Percentiles rank a stretch among this genome's conserved stretches.
phyloP scores from a whole-genome alignment of 108 stramenopile genomes.

The Nitzschia sp. region DNA sequence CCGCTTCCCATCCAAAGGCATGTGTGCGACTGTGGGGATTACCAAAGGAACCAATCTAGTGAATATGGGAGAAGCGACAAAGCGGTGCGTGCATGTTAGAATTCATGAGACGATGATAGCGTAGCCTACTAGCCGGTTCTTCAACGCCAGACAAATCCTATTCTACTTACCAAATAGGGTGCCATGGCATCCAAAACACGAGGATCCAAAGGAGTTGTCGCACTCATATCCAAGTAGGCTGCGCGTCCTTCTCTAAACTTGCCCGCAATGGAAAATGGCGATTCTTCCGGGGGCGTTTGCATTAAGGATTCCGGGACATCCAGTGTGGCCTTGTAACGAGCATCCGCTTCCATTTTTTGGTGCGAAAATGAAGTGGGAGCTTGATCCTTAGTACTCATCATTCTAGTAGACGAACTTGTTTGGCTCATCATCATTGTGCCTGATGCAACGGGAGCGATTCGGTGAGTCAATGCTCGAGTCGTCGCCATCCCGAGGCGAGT shows the following conservation, averaged over 20 bases:
- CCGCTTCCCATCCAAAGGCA: slow-evolving; percentile 97
- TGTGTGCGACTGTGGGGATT: slow-evolving; percentile 99
- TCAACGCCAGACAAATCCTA: background rate
- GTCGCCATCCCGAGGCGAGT: no score
- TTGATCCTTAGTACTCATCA: background rate
- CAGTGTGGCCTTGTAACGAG: slow-evolving; percentile 41
- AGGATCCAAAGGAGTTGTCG: slow-evolving; percentile 99
- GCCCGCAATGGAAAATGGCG: slow-evolving; percentile 60
- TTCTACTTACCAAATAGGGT: slow-evolving; percentile 83
- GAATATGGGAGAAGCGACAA: no score
- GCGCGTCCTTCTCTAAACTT: slow-evolving; percentile 79
- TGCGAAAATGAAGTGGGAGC: slow-evolving; percentile 46
- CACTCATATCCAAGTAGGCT: slow-evolving; percentile 88
- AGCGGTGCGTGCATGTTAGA: background rate
- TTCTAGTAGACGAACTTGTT: no score
- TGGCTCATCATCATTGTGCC: no score
- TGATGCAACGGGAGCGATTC: no score
- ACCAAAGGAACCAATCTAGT: slow-evolving; percentile 87
- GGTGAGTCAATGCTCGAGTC: no score
- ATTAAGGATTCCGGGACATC: slow-evolving; percentile 49
- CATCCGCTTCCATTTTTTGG: slow-evolving; percentile 58
- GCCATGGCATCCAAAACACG: slow-evolving; percentile 98
- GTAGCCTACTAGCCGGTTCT: background rate
- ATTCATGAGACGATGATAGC: background rate
- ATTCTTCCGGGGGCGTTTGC: background rate